Evolutionary conservation across 1,139 yeast genomes (phyloP), one percentile per base, ranked within the genome.

Genomic region (Meyerozyma athensensis): DNA sequence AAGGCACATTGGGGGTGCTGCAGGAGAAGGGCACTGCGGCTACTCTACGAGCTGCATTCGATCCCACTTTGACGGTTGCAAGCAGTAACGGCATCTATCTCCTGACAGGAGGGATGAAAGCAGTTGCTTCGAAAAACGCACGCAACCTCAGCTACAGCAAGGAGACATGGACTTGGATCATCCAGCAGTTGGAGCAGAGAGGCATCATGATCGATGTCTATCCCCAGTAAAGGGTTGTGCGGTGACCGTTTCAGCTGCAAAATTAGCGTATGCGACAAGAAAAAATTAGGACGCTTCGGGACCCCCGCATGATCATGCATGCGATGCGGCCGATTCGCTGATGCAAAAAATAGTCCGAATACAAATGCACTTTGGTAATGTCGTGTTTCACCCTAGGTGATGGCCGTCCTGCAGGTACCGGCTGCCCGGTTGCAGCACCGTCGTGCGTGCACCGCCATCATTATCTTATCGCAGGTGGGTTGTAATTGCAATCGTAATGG

Each of bases 1-100:
- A 49, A 22, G 33, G 40, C 4, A 20, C 49, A 7, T 47, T 52
- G 4, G 68, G 69, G 1, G 61, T 66, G 3, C 32, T 57, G 1
- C 45, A 50, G 7, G 74, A 68, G 47, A 59, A 64, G 37, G 74
- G 74, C 1, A 36, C 64, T 2, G 47, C 53, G 24, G 61, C 72
- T 7, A 46, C 68, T 3, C 58, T 68, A 33, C 52, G 58, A 36
- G 64, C 60, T 5, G 69, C 68, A 0, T 39, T 68, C 41, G 72
- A 67, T 41, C 52, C 57, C 2, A 32, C 38, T 0, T 43, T 66
- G 13, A 50, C 53, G 2, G 39, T 53, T 5, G 51, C 50, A 16
- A 46, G 53, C 16, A 59, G 61, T 37, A 61, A 54, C 35, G 76
- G 74, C 1, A 45, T 49, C 19, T 69, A 63, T 45, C 53, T 59